These are phyloP conservation scores for Cytospora piceicola DNA, from an alignment of 2,329 filamentous ascomycete genomes.

Conservation along the genomic window DNA sequence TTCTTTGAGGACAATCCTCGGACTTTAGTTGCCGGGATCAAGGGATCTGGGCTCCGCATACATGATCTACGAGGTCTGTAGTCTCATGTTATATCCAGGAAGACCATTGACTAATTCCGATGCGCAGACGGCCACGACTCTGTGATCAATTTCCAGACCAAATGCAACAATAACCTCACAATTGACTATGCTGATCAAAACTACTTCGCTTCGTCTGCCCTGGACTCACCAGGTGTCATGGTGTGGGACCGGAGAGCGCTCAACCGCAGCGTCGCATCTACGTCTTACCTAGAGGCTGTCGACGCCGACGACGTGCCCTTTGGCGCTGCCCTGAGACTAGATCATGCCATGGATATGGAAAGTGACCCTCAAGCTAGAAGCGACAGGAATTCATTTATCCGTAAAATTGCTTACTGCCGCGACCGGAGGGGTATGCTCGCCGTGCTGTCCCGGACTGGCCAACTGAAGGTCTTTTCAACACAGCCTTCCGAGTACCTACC, in stretches of 20 bases:
- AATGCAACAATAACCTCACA: conserved; percentile 71
- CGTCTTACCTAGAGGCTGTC: conserved; percentile 59
- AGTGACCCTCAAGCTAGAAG: conserved; percentile 49
- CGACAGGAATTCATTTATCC: conserved; percentile 63
- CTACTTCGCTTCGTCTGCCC: conserved; percentile 79
- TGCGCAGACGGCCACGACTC: conserved; percentile 39
- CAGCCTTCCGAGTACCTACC: conserved; percentile 55
- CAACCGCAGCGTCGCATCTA: conserved; percentile 55
- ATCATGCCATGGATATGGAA: conserved; percentile 60
- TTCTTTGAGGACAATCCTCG: conserved; percentile 81
- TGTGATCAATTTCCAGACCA: conserved; percentile 65
- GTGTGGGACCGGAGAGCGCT: conserved; percentile 78
- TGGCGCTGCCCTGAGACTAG: conserved; percentile 63
- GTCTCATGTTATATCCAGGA: neutral
- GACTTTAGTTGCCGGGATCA: conserved; percentile 75
- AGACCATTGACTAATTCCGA: conserved; percentile 2
- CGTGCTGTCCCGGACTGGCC: conserved; percentile 64
- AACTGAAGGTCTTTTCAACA: conserved; percentile 65
- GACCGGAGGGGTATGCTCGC: conserved; percentile 65
- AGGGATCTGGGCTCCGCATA: conserved; percentile 73
- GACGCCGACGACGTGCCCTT: conserved; percentile 66
- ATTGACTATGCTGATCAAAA: conserved; percentile 82
- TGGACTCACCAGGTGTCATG: conserved; percentile 74
- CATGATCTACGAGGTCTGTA: conserved; percentile 75
- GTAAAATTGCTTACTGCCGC: conserved; percentile 65